These are phyloP conservation scores for Yamadazyma conglobata DNA, from an alignment of 1,139 yeast genomes.

Conservation along the genomic window DNA sequence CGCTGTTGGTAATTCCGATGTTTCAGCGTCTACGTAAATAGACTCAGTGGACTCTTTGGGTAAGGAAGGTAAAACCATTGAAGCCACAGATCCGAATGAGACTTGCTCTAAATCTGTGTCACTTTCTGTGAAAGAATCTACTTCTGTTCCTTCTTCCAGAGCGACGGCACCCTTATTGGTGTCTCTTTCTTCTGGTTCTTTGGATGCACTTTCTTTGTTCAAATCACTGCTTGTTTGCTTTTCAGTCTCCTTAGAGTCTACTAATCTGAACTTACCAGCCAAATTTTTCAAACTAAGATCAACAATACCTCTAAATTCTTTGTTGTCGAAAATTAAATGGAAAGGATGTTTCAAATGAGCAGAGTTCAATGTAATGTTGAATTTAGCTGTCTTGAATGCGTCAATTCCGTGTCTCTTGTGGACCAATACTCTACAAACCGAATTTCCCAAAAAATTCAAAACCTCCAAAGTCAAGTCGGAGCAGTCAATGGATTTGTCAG, in stretches of 20 bases:
- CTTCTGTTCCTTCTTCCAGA: not conserved
- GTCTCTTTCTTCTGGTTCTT: not conserved
- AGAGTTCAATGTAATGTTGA: constrained; percentile 30
- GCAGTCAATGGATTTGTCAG: constrained; percentile 26
- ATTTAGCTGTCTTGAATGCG: constrained; percentile 30
- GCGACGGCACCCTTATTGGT: not conserved
- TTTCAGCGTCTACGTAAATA: constrained; percentile 23
- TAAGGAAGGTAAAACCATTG: constrained; percentile 35
- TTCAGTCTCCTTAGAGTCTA: not conserved
- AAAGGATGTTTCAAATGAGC: constrained; percentile 38
- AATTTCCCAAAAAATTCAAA: constrained; percentile 27
- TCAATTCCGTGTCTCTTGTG: constrained; percentile 32
- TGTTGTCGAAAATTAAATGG: constrained; percentile 25
- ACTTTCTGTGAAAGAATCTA: constrained; percentile 3
- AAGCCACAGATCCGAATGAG: constrained; percentile 22
- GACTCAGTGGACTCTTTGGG: constrained; percentile 29
- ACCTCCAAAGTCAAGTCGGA: constrained; percentile 29
- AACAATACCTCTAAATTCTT: constrained; percentile 17
- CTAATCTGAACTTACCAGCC: constrained; percentile 18
- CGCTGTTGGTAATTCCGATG: constrained; percentile 15
- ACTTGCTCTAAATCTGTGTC: constrained; percentile 5
- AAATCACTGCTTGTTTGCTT: not conserved
- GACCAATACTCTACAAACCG: constrained; percentile 26
- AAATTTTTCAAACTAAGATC: constrained; percentile 26
- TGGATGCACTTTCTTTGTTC: not conserved